Base-by-base conservation (phyloP, 495 filamentous ascomycete genomes). In the Penicillium salamii region DNA sequence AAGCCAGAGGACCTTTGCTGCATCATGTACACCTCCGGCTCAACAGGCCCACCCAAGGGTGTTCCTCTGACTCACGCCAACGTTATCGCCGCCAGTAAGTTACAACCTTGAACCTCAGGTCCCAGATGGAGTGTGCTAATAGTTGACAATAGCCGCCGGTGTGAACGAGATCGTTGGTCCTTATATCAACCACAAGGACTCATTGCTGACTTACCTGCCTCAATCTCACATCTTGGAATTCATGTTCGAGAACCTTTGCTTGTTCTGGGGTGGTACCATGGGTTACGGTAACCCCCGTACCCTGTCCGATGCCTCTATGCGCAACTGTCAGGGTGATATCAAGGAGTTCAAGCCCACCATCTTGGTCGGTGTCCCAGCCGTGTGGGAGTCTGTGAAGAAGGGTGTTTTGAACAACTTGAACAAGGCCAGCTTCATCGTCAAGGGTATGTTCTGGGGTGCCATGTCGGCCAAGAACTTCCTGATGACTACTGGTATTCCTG, bases 1-100 rank as follows among this genome's bases (percentile, higher is more conserved):
- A 69, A 75, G 20, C 79, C 89, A 2, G 89, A 96, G 41, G 92
- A 96, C 65, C 81, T 98, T 11, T 93, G 88, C 78, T 96, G 93
- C 66, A 95, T 98, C 68, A 98, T 98, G 93, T 98, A 97, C 76
- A 98, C 93, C 2, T 97, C 93, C 24, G 93, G 93, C 35, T 96
- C 92, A n/a, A 98, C 93, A 4, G 93, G 93, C 41, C 82, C 91
- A 0, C 93, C 93, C 29, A 98, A 97, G 78, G 93, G 93, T 69
- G 93, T 98, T 21, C 84, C 90, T 24, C 69, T 98, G 55, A 93
- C 85, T 58, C 93, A 98, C 67, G 87, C 74, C 46, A 88, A 91
- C 59, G 89, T 98, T 15, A 77, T 98, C 58, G 92, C 89, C 55
- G 86, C 92, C 41, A 84, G 88, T 89, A 77, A 70, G 85, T 74